phyloP scores from a whole-genome alignment of 176 grass and related monocot species.

The sorghum (Sorghum bicolor) region Sorghum_bicolor_NCBIv3 NC_012871.2:68003001-68003500 shows the following conservation, averaged over 20 bases:
- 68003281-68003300: background rate
- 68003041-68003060: constrained; percentile 60
- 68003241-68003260: background rate
- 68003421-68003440: background rate
- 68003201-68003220: background rate
- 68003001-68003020: constrained; percentile 66
- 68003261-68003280: background rate
- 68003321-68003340: background rate
- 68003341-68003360: background rate
- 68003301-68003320: background rate
- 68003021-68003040: constrained; percentile 58
- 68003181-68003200: background rate
- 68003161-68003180: background rate
- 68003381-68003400: background rate
- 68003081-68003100: constrained; percentile 88
- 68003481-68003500: background rate
- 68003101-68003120: constrained; percentile 64
- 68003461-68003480: background rate
- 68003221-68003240: background rate
- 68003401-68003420: background rate
- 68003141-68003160: constrained; percentile 42
- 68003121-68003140: constrained; percentile 66
- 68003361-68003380: background rate
- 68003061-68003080: constrained; percentile 81
- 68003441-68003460: background rate